Evolutionary conservation across 371 early-diverging fungal species (phyloP).

Genomic region (Rhizopus arrhizus): DNA sequence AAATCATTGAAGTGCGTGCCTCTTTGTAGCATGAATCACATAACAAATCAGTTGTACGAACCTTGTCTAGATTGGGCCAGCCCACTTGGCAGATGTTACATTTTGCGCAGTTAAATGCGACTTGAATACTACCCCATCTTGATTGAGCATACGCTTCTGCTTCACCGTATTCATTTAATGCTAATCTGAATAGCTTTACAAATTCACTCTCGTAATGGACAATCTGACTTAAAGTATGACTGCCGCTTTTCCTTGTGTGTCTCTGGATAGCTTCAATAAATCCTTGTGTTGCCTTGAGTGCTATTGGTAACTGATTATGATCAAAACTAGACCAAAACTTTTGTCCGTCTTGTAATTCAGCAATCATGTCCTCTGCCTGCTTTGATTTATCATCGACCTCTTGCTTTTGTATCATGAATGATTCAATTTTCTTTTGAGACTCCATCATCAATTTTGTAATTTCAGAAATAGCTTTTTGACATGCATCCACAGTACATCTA

Average conservation of each 20-base stretch:
- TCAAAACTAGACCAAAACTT: constrained; percentile 28
- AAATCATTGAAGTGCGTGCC: constrained; percentile 36
- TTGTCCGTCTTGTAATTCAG: constrained; percentile 20
- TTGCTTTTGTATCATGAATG: constrained; percentile 10
- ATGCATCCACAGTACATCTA: constrained; percentile 20
- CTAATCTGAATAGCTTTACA: constrained; percentile 34
- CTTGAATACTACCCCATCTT: constrained; percentile 27
- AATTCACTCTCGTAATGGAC: constrained; percentile 21
- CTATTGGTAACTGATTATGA: constrained; percentile 12
- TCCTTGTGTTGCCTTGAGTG: constrained; percentile 6
- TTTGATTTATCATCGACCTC: constrained; percentile 8
- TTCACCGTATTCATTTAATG: constrained; percentile 36
- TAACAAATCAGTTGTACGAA: constrained; percentile 32
- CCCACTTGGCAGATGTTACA: constrained; percentile 24
- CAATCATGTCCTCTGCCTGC: constrained; percentile 8
- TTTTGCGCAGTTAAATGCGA: constrained; percentile 38
- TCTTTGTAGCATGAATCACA: constrained; percentile 45
- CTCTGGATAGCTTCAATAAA: constrained; percentile 23
- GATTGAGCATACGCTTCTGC: constrained; percentile 32
- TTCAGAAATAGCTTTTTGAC: constrained; percentile 25
- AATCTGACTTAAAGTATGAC: background rate
- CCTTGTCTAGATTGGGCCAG: constrained; percentile 50
- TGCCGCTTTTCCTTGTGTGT: constrained; percentile 6
- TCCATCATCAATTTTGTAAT: constrained; percentile 14
- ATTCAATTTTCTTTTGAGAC: constrained; percentile 16